These are phyloP conservation scores for Trichoderma parareesei DNA, from an alignment of 495 filamentous ascomycete genomes.

Conservation along the genomic window DNA sequence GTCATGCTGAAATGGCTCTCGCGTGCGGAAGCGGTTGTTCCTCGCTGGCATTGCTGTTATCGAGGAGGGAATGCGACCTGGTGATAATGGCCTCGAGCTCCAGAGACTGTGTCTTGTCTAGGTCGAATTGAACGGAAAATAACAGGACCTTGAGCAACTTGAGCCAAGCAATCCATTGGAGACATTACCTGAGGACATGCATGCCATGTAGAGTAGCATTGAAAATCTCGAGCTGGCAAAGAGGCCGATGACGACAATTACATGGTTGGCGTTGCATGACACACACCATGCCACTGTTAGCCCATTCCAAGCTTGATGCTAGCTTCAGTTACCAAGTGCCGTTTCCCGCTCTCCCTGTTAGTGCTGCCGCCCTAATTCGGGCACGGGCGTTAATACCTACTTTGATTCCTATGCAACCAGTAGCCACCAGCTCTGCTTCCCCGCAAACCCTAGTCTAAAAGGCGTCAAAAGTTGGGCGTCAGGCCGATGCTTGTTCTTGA, in stretches of 20 bases:
- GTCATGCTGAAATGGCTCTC: background rate
- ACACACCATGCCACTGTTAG: background rate
- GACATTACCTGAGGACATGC: background rate
- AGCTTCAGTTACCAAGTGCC: background rate
- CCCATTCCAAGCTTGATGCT: background rate
- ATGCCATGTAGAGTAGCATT: background rate
- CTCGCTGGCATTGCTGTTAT: background rate
- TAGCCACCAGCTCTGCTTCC: background rate
- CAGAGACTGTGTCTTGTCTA: background rate
- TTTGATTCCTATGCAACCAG: background rate
- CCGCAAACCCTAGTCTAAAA: background rate
- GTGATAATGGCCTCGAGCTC: background rate
- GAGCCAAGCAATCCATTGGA: background rate
- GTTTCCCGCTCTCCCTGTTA: background rate
- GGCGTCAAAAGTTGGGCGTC: background rate
- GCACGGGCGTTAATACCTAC: background rate
- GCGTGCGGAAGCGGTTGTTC: background rate
- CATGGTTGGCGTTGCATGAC: background rate
- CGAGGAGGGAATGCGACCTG: background rate
- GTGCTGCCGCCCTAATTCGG: background rate
- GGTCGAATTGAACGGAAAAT: background rate
- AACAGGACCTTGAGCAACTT: background rate
- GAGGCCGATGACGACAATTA: background rate
- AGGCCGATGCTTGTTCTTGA: no score
- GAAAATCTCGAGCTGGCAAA: background rate